Evolutionary conservation across 225 moss, liverwort and hornwort species (phyloP), one percentile per base, ranked within the genome.

Genomic region (Pleurozium schreberi): DNA sequence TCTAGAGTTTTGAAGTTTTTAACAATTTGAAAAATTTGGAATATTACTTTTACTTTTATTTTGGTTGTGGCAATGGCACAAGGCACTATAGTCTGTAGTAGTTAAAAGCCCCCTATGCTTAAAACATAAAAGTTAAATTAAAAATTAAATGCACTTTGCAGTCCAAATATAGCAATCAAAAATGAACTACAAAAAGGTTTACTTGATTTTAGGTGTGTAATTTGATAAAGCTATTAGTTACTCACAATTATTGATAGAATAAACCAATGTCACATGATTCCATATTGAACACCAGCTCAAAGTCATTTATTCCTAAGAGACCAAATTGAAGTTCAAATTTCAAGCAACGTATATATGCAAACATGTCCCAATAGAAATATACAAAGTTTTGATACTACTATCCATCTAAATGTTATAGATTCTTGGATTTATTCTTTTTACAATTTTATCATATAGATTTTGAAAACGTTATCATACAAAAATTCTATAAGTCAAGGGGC

Each of bases 231-330:
- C 18, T 43, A 45, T 9, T 47, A 45, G 6, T 18, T 45, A 30
- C 47, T 30, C 10, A 28, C 17, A 73, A 28, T 6, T 45, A 73
- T 3, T 17, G 3, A 8, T 73, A 17, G 10, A 18, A 17, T 28
- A 73, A 73, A 30, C 6, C 16, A 43, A 26, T 71, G 2, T 43
- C 1, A 0, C 15, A 16, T 71, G 16, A 42, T 71, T 71, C 71
- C 17, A 43, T 71, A 0, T 3, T 2, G 2, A 3, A 70, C 12
- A 42, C 15, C 0, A 69, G 0, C 8, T 7, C 13, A 8, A 22
- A 23, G n/a, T 22, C 22, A n/a, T n/a, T 12, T n/a, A 7, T 22
- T 68, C 7, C 13, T 23, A n/a, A n/a, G n/a, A n/a, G n/a, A 40
- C 6, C 20, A n/a, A 38, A n/a, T 23, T 21, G 12, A 38, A 69